These are phyloP conservation scores for Alternaria sp. DNA, from an alignment of 2,329 filamentous ascomycete species.

Conservation along the genomic window DNA sequence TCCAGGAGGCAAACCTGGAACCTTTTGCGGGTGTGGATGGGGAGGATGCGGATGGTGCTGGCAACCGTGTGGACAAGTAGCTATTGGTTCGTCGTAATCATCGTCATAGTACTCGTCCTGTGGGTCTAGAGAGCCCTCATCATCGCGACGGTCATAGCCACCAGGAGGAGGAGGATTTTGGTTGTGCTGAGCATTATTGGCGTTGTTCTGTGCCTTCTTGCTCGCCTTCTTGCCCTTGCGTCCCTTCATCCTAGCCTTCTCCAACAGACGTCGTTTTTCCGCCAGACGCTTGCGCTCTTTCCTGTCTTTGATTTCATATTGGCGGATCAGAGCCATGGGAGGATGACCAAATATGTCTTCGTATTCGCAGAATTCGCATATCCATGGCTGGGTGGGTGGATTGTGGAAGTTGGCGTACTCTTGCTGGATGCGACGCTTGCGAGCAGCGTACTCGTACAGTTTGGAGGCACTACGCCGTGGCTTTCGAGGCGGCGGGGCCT, in stretches of 20 bases:
- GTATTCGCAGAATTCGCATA: constrained; percentile 98
- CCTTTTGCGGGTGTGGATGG: constrained; percentile 32
- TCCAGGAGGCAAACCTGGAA: constrained; percentile 33
- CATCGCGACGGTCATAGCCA: constrained; percentile 43
- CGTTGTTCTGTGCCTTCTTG: constrained; percentile 63
- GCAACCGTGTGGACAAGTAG: constrained; percentile 44
- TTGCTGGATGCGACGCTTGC: constrained; percentile 78
- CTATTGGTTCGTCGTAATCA: constrained; percentile 45
- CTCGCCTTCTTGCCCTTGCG: constrained; percentile 85
- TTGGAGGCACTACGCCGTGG: constrained; percentile 70
- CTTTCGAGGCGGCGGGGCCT: constrained; percentile 64
- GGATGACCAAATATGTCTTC: constrained; percentile 92
- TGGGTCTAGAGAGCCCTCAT: constrained; percentile 42
- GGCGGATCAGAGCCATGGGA: constrained; percentile 82
- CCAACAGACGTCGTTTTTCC: constrained; percentile 83
- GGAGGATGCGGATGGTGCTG: constrained; percentile 41
- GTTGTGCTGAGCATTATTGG: constrained; percentile 40
- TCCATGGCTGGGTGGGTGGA: constrained; percentile 86
- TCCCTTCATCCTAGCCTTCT: constrained; percentile 94
- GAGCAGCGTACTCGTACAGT: constrained; percentile 77
- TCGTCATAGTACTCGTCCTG: constrained; percentile 50
- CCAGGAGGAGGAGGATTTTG: constrained; percentile 41
- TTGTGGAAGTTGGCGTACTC: constrained; percentile 79
- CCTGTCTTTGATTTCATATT: constrained; percentile 94
- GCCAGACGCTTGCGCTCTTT: constrained; percentile 82